phyloP scores from a whole-genome alignment of 768 basidiomycete species.

The Holtermanniella nyarrowii region DNA sequence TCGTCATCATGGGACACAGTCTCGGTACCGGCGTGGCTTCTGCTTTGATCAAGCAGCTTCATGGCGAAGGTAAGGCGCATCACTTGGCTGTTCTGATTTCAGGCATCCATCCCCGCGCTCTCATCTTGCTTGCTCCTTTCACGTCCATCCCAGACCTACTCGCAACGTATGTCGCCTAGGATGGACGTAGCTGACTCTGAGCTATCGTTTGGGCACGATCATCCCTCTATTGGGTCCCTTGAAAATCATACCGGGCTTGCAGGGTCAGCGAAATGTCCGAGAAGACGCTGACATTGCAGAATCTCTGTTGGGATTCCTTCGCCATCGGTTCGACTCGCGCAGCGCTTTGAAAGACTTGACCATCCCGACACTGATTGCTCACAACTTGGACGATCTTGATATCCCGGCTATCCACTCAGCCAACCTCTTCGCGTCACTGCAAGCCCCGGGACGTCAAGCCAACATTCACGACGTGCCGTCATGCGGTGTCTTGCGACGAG shows the following conservation, averaged over 20 bases:
- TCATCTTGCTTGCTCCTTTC: slow-evolving; percentile 46
- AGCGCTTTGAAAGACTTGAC: slow-evolving; percentile 44
- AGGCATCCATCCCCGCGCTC: slow-evolving; percentile 41
- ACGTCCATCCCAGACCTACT: slow-evolving; percentile 49
- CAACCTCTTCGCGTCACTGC: slow-evolving; percentile 56
- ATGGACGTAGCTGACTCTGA: not conserved
- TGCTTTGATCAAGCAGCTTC: slow-evolving; percentile 43
- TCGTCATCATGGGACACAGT: slow-evolving; percentile 75
- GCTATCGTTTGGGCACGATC: slow-evolving; percentile 54
- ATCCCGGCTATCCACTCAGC: slow-evolving; percentile 63
- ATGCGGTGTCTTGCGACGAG: slow-evolving; percentile 24
- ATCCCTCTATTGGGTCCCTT: slow-evolving; percentile 66
- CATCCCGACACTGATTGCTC: slow-evolving; percentile 59
- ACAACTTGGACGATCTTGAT: slow-evolving; percentile 63
- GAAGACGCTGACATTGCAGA: not conserved
- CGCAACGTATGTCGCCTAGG: slow-evolving; percentile 43
- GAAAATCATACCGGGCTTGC: slow-evolving; percentile 52
- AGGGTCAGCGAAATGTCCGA: slow-evolving; percentile 46
- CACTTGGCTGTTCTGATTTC: not conserved
- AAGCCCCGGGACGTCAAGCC: not conserved
- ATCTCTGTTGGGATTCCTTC: slow-evolving; percentile 8
- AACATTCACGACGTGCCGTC: slow-evolving; percentile 5
- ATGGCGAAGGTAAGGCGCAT: slow-evolving; percentile 40
- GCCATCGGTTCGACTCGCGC: slow-evolving; percentile 18
- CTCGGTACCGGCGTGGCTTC: slow-evolving; percentile 71